These are phyloP conservation scores for Centaurea solstitialis DNA, from an alignment of 129 eudicot species.

Conservation along the genomic window DNA sequence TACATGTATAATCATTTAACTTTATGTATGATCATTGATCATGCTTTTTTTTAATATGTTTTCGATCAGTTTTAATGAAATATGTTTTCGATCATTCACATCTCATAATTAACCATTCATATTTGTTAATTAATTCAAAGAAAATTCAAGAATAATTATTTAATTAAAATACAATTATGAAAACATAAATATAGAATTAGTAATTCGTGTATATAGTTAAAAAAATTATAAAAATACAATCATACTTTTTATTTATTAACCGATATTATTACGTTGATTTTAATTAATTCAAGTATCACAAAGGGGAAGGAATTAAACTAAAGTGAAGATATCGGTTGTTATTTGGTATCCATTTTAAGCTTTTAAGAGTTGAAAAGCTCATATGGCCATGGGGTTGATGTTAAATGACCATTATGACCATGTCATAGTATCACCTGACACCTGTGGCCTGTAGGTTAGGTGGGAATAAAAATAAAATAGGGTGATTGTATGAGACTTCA, in stretches of 20 bases:
- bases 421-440: constrained; percentile 38
- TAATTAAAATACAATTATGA: no score
- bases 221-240: neutral
- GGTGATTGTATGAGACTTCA: constrained; percentile 26
- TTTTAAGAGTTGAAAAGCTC: constrained; percentile 32
- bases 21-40: neutral
- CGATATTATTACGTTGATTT: neutral
- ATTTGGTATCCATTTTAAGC: constrained; percentile 40
- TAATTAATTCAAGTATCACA: neutral
- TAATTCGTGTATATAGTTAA: no score
- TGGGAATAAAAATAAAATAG: constrained; percentile 24
- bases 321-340: constrained; percentile 21
- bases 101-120: neutral
- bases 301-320: constrained; percentile 26
- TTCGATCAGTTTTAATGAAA: neutral
- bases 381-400: constrained; percentile 22
- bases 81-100: no score
- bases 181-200: no score
- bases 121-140: neutral
- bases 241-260: neutral
- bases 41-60: neutral
- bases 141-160: no score
- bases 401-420: constrained; percentile 25
- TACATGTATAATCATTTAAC: neutral
- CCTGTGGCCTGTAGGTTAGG: constrained; percentile 27